These are phyloP conservation scores for Pseudonitzschia pungens DNA, from an alignment of 108 stramenopile genomes.

Conservation along the genomic window DNA sequence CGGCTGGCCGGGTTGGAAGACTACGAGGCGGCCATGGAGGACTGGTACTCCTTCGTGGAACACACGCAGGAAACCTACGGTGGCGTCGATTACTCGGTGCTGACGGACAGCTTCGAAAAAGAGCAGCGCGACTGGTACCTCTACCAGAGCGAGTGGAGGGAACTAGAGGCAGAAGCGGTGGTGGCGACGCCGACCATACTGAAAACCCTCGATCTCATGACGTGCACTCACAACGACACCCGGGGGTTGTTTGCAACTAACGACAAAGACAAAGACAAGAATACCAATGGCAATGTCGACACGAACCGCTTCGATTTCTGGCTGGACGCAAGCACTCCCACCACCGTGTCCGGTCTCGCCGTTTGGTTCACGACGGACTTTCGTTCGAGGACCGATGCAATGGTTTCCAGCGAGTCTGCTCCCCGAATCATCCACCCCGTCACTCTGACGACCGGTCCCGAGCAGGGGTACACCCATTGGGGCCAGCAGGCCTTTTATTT, in stretches of 20 bases:
- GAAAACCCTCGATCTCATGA: constrained; percentile 85
- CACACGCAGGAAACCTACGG: constrained; percentile 83
- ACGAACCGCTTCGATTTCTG: constrained; percentile 71
- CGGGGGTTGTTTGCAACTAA: constrained; percentile 56
- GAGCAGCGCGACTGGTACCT: constrained; percentile 96
- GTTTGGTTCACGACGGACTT: constrained; percentile 99
- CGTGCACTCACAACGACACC: constrained; percentile 90
- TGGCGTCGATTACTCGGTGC: constrained; percentile 82
- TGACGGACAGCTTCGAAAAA: constrained; percentile 81
- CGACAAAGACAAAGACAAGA: not conserved
- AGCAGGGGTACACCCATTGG: constrained; percentile 96
- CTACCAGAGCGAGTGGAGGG: constrained; percentile 86
- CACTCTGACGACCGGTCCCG: constrained; percentile 88
- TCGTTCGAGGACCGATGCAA: constrained; percentile 70
- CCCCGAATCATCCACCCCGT: constrained; percentile 77
- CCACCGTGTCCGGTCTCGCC: constrained; percentile 86
- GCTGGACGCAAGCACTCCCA: constrained; percentile 46
- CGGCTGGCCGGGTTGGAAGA: constrained; percentile 65
- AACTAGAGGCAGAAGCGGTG: constrained; percentile 72
- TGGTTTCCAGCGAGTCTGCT: constrained; percentile 42
- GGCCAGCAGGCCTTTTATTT: constrained; percentile 95
- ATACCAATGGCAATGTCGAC: constrained; percentile 29
- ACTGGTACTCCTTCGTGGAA: constrained; percentile 88
- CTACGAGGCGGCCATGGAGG: constrained; percentile 82
- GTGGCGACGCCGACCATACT: constrained; percentile 77